Conservation (phyloP, 164 flowering plant genomes). For the Vitis labrusca region DNA sequence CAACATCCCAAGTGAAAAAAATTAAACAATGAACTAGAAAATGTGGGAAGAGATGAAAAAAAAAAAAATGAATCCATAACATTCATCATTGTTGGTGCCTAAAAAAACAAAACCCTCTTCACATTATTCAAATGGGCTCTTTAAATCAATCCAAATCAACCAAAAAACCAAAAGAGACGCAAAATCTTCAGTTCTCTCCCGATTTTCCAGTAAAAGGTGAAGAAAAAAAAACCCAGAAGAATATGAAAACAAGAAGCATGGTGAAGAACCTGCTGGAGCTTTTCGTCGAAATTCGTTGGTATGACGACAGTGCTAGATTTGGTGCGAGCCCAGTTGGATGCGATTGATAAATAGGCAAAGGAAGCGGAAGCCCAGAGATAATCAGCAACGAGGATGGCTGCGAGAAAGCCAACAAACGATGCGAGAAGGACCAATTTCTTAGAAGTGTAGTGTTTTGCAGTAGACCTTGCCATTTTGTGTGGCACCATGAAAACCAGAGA, state of each 20-base stretch:
- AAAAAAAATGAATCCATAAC: no score
- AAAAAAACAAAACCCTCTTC: no score
- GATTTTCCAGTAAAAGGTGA: not conserved
- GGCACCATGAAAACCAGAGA: not conserved
- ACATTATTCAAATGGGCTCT: no score
- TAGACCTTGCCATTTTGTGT: slow-evolving; percentile 22
- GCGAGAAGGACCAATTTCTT: slow-evolving; percentile 19
- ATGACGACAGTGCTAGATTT: slow-evolving; percentile 5
- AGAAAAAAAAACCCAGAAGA: not conserved
- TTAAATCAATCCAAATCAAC: no score
- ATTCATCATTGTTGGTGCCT: no score
- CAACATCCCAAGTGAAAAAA: not conserved
- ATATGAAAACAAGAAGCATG: not conserved
- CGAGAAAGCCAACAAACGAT: slow-evolving; percentile 34
- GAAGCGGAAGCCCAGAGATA: slow-evolving; percentile 47
- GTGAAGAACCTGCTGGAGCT: slow-evolving; percentile 4
- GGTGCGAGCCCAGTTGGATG: slow-evolving; percentile 23
- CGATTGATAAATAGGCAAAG: slow-evolving; percentile 12
- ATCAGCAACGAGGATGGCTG: slow-evolving; percentile 37
- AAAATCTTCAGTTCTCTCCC: no score
- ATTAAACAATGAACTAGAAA: no score
- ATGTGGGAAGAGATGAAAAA: no score
- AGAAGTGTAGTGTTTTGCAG: slow-evolving; percentile 21
- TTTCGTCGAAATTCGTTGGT: not conserved
- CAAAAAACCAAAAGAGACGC: no score